These are phyloP conservation scores for Lipomyces orientalis DNA, from an alignment of 805 yeast species.

Conservation along the genomic window DNA sequence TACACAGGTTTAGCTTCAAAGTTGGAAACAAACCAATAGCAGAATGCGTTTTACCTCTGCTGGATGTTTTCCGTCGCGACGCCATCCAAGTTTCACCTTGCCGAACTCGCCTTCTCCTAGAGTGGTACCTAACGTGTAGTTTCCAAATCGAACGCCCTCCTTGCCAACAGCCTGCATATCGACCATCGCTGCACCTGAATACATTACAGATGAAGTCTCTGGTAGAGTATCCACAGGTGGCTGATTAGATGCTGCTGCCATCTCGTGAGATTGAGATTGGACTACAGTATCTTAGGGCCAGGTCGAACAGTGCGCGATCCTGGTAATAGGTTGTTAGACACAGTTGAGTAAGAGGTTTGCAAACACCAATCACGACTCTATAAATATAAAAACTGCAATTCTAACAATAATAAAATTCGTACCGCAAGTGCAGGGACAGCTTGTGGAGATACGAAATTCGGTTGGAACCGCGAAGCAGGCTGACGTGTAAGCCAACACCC, in stretches of 20 bases:
- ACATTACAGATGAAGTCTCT: not conserved
- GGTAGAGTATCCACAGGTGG: not conserved
- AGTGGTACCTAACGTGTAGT: slow-evolving; percentile 88
- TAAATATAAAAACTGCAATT: not conserved
- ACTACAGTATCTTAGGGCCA: not conserved
- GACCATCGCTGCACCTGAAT: slow-evolving; percentile 19
- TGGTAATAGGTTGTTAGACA: not conserved
- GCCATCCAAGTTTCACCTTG: slow-evolving; percentile 95
- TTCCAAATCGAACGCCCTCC: slow-evolving; percentile 66
- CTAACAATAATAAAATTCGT: not conserved
- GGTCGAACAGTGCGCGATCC: not conserved
- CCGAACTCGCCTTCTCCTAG: slow-evolving; percentile 99
- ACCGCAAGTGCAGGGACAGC: not conserved
- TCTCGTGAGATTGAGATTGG: not conserved
- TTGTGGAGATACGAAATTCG: not conserved
- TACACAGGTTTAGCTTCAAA: slow-evolving; percentile 53
- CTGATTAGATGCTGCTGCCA: not conserved
- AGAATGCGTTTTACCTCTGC: slow-evolving; percentile 49
- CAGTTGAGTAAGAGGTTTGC: not conserved
- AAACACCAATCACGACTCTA: not conserved
- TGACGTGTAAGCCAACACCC: not conserved
- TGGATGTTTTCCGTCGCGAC: slow-evolving; percentile 66
- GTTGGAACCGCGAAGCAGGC: not conserved
- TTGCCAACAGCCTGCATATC: slow-evolving; percentile 32
- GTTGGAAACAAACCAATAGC: not conserved